These are phyloP conservation scores for Herpomyces periplanetae DNA, from an alignment of 2,329 filamentous ascomycete genomes.

Conservation along the genomic window DNA sequence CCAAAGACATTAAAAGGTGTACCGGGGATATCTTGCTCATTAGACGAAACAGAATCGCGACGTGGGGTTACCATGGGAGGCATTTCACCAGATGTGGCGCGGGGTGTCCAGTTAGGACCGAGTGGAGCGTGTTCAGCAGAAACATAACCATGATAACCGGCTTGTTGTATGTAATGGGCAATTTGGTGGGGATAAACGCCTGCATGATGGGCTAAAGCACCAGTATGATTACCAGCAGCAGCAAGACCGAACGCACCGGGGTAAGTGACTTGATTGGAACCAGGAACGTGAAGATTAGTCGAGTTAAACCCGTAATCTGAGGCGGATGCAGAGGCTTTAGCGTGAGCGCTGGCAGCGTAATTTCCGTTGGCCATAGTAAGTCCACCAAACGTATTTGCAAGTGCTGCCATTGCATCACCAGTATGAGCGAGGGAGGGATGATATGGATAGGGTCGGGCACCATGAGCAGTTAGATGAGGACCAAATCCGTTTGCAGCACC, in stretches of 20 bases:
- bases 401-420: slow-evolving; percentile 7
- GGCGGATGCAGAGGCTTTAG: no score
- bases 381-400: slow-evolving; percentile 9
- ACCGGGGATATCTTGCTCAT: slow-evolving; percentile 13
- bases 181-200: slow-evolving; percentile 11
- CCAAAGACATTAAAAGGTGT: slow-evolving; percentile 10
- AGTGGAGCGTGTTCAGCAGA: slow-evolving; percentile 11
- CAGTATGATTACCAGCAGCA: slow-evolving; percentile 4
- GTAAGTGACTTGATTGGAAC: slow-evolving; percentile 6
- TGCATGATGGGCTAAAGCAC: slow-evolving; percentile 5
- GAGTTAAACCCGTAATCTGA: no score
- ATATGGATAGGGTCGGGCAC: no score
- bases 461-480: no score
- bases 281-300: no score
- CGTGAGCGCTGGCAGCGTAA: slow-evolving; percentile 6
- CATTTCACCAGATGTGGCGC: slow-evolving; percentile 11
- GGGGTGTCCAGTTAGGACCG: slow-evolving; percentile 10
- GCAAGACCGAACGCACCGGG: slow-evolving; percentile 4
- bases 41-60: slow-evolving; percentile 13
- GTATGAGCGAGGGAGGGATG: no score
- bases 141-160: slow-evolving; percentile 9
- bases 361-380: slow-evolving; percentile 7
- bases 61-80: slow-evolving; percentile 13
- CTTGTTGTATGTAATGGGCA: slow-evolving; percentile 9
- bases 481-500: no score